Percentiles rank a stretch among this genome's conserved stretches.
Conservation (phyloP, 192 early-diverging fungal species). For the Mortierella antarctica region DNA sequence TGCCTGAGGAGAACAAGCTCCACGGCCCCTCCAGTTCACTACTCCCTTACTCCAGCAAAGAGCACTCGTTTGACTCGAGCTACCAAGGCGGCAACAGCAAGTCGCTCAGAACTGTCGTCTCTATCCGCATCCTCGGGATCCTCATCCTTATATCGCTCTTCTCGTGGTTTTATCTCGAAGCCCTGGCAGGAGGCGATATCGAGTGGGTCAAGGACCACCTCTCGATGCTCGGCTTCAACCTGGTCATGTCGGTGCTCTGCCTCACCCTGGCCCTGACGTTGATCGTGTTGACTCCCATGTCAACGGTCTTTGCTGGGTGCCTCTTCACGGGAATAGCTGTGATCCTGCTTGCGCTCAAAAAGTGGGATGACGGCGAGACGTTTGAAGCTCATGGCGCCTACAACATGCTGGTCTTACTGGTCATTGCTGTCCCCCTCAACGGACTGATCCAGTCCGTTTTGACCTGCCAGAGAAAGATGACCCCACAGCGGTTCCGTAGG, state of each 20-base stretch:
- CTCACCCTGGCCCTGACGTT: conserved; percentile 54
- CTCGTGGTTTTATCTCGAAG: conserved; percentile 47
- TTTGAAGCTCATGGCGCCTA: conserved; percentile 67
- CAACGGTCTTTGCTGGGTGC: conserved; percentile 35
- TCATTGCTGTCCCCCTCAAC: conserved; percentile 63
- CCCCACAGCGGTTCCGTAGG: conserved; percentile 22
- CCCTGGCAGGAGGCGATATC: conserved; percentile 57
- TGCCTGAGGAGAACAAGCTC: neutral
- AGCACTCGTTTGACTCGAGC: neutral
- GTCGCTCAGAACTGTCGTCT: conserved; percentile 5
- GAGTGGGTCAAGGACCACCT: conserved; percentile 63
- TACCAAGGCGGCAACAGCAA: neutral
- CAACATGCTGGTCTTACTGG: conserved; percentile 66
- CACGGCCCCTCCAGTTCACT: neutral
- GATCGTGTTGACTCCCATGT: conserved; percentile 56
- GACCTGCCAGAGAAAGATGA: conserved; percentile 28
- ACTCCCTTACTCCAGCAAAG: conserved; percentile 1
- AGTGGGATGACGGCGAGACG: conserved; percentile 67
- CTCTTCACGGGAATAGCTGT: conserved; percentile 10
- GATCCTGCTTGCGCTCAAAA: conserved; percentile 51
- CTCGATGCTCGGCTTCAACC: conserved; percentile 55
- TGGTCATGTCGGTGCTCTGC: conserved; percentile 56
- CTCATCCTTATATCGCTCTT: conserved; percentile 39
- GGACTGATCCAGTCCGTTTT: conserved; percentile 50
- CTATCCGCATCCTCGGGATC: conserved; percentile 38